phyloP scores from a whole-genome alignment of 2,329 filamentous ascomycete species.

The Alternaria sp. region DNA sequence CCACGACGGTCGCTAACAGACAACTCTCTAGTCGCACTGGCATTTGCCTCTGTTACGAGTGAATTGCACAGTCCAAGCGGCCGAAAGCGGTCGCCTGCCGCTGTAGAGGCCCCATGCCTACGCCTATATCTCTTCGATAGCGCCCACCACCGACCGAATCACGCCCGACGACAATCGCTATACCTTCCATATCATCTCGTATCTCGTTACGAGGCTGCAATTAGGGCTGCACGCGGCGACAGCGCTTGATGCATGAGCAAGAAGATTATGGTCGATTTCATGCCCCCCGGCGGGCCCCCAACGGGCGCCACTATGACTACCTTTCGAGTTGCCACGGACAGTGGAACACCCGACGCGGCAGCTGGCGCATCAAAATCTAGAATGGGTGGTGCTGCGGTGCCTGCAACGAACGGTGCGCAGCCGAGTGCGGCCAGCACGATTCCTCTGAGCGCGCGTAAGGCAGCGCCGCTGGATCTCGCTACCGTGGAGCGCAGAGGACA shows the following conservation, averaged over 20 bases:
- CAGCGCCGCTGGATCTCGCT: slow-evolving; percentile 77
- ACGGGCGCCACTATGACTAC: slow-evolving; percentile 46
- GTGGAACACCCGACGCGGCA: slow-evolving; percentile 27
- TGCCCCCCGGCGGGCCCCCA: slow-evolving; percentile 39
- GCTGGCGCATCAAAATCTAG: slow-evolving; percentile 36
- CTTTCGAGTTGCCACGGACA: slow-evolving; percentile 47
- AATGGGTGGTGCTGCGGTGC: slow-evolving; percentile 35
- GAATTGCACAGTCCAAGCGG: slow-evolving; percentile 13
- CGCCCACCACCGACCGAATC: slow-evolving; percentile 26
- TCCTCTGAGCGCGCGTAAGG: slow-evolving; percentile 69
- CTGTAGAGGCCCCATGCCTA: slow-evolving; percentile 39
- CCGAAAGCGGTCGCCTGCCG: slow-evolving; percentile 30
- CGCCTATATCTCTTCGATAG: slow-evolving; percentile 39
- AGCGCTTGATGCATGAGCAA: slow-evolving; percentile 34
- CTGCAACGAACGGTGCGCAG: slow-evolving; percentile 41
- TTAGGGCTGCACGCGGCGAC: slow-evolving; percentile 13
- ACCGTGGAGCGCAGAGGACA: slow-evolving; percentile 93
- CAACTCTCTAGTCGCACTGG: neutral
- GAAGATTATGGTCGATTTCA: slow-evolving; percentile 47
- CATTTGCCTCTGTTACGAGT: neutral
- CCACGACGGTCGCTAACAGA: slow-evolving; percentile 5
- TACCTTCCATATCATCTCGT: neutral
- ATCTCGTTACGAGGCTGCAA: slow-evolving; percentile 20
- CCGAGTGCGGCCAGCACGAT: slow-evolving; percentile 53
- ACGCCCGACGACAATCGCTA: slow-evolving; percentile 10